Base-by-base conservation (phyloP, 345 rosid species). In the Abelmoschus esculentus region DNA sequence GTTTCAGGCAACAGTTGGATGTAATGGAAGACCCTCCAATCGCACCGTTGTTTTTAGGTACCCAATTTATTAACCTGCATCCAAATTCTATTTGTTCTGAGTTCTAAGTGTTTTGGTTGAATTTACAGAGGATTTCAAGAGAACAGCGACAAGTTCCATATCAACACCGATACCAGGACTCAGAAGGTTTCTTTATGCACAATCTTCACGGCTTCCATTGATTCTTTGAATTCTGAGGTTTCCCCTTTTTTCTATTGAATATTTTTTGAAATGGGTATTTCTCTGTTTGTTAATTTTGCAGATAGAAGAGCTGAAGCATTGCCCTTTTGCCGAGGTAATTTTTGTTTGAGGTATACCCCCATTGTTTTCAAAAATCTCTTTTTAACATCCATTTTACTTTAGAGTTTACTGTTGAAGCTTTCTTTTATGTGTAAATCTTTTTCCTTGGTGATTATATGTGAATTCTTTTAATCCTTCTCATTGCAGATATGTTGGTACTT, bases 21-120 rank as follows among this genome's bases (percentile, higher is more conserved):
- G 79, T 2, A 85, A 86, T 57, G 97, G 93, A 32, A 75, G 88
- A 44, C 98, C 98, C 73, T 83, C 90, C 68, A 88, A 93, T 81
- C 96, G 97, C 60, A 87, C 96, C 8, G 91, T 91, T 32, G 96
- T 89, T 52, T 91, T 89, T 82, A 85, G 97, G 96, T 83, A 61
- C 15, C 42, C 26, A 14, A 4, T 49, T 66, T 7, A 26, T 47
- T 7, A 47, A 47, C 49, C 13, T 66, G 3, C n/a, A 1, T 47
- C 6, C 10, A 3, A 49, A 47, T 14, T 66, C 42, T 7, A 13
- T 70, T 47, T 11, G 17, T 53, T 66, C 19, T 38, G 26, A 40
- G 10, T 66, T 67, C 46, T n/a, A 34, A 15, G 7, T n/a, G 6
- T 54, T 52, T 6, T 17, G 28, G 3, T 9, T 60, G 68, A 54